Conservation (phyloP, 441 rosid species). For the Pelargonium cotyledonis region DNA sequence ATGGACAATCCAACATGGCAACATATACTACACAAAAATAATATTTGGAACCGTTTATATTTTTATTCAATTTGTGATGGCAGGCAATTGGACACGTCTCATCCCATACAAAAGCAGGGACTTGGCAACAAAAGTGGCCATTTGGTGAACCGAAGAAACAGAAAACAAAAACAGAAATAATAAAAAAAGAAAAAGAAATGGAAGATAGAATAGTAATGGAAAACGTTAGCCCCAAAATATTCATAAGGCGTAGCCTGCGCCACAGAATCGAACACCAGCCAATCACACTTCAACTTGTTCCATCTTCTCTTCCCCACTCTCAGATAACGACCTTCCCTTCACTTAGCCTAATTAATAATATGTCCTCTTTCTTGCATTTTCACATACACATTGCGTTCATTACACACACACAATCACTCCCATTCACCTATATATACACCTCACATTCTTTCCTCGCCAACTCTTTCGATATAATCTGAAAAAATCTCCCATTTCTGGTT, state of each 20-base stretch:
- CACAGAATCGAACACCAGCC: slow-evolving; percentile 42
- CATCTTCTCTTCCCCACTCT: slow-evolving; percentile 36
- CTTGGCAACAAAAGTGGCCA: not conserved
- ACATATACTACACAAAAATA: too few species aligned
- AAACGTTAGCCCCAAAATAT: slow-evolving; percentile 35
- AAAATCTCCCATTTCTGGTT: slow-evolving; percentile 9
- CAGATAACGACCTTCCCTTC: slow-evolving; percentile 15
- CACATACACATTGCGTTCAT: not conserved
- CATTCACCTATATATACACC: not conserved
- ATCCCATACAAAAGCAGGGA: not conserved
- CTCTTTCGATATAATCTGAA: slow-evolving; percentile 18
- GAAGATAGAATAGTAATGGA: slow-evolving; percentile 28
- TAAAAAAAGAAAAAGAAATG: too few species aligned
- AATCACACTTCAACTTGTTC: slow-evolving; percentile 29
- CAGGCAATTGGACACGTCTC: not conserved
- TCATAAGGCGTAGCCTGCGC: slow-evolving; percentile 13
- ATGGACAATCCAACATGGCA: too few species aligned
- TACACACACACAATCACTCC: slow-evolving; percentile 10
- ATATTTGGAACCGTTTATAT: too few species aligned
- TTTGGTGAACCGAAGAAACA: not conserved
- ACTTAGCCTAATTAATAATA: too few species aligned
- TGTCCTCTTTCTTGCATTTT: not conserved
- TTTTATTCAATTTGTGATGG: not conserved
- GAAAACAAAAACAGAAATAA: slow-evolving; percentile 9
- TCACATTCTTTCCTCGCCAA: slow-evolving; percentile 20